Evolutionary conservation across 2,329 filamentous ascomycete species (phyloP).

Genomic region (Ophiostoma pallidulum): DNA sequence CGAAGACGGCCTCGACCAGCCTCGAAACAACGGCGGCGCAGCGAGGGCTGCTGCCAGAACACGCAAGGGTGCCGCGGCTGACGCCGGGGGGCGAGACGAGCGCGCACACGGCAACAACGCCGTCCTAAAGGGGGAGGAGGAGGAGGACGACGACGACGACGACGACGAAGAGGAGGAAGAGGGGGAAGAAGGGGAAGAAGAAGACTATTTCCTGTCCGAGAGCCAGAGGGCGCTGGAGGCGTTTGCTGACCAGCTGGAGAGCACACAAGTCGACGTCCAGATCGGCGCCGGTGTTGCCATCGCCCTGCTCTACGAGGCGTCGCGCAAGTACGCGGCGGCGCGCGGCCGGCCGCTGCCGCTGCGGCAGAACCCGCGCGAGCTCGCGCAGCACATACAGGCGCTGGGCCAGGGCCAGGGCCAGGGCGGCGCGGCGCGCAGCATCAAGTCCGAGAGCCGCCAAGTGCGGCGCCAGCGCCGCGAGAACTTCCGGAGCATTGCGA

Average conservation of each 20-base stretch:
- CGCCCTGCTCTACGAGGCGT: conserved; percentile 71
- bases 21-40: too few species aligned
- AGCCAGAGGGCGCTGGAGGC: conserved; percentile 67
- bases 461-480: conserved; percentile 39
- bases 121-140: conserved; percentile 44
- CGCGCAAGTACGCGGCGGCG: conserved; percentile 38
- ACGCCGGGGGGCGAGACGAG: too few species aligned
- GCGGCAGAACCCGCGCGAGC: conserved; percentile 38
- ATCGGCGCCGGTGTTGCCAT: conserved; percentile 72
- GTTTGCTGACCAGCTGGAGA: conserved; percentile 79
- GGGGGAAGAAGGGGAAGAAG: neutral
- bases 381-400: conserved; percentile 38
- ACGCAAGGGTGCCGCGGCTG: too few species aligned
- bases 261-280: conserved; percentile 61
- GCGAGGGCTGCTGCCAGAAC: too few species aligned
- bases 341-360: conserved; percentile 40
- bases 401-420: conserved; percentile 38
- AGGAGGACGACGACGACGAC: conserved; percentile 39
- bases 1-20: neutral
- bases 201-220: conserved; percentile 41
- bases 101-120: too few species aligned
- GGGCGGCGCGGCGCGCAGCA: too few species aligned
- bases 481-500: conserved; percentile 42
- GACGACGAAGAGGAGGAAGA: neutral
- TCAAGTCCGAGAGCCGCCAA: conserved; percentile 41